Conservation (phyloP, 345 rosid genomes). For the Pistacia integerrima region DNA sequence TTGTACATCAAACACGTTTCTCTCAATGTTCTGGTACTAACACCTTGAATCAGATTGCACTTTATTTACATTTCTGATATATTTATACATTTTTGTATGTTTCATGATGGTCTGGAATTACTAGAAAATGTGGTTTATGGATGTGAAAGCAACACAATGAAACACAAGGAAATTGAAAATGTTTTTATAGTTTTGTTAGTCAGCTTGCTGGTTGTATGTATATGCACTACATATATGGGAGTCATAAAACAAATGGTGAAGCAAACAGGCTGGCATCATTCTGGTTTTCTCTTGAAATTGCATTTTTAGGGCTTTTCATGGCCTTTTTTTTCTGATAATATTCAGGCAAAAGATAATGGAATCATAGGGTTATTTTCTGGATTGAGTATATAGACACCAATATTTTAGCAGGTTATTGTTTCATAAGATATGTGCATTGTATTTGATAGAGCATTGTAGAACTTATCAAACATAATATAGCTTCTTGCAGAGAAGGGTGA, state of each 20-base stretch:
- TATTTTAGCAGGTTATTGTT: slow-evolving; percentile 2
- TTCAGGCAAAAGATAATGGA: not conserved
- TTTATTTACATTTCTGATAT: not conserved
- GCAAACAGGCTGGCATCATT: not conserved
- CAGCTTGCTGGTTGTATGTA: not conserved
- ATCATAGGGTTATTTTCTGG: not conserved
- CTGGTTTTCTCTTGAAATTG: not conserved
- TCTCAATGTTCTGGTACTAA: not conserved
- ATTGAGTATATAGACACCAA: not conserved
- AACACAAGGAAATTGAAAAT: not conserved
- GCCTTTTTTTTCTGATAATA: not conserved
- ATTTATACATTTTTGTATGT: not conserved
- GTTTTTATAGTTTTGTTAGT: not conserved
- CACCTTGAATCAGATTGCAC: not conserved
- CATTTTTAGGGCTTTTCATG: not conserved
- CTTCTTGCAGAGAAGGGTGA: slow-evolving; percentile 99
- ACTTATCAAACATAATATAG: slow-evolving; percentile 55
- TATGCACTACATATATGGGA: not conserved
- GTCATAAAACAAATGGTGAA: not conserved
- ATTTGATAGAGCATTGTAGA: slow-evolving; percentile 21
- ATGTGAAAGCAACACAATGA: not conserved
- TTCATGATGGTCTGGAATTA: not conserved
- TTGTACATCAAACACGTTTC: not conserved
- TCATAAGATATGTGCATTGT: not conserved
- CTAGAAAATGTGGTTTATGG: not conserved